Evolutionary conservation across 306 rosid genomes (phyloP).

Genomic region (Medicago lupulina): DNA sequence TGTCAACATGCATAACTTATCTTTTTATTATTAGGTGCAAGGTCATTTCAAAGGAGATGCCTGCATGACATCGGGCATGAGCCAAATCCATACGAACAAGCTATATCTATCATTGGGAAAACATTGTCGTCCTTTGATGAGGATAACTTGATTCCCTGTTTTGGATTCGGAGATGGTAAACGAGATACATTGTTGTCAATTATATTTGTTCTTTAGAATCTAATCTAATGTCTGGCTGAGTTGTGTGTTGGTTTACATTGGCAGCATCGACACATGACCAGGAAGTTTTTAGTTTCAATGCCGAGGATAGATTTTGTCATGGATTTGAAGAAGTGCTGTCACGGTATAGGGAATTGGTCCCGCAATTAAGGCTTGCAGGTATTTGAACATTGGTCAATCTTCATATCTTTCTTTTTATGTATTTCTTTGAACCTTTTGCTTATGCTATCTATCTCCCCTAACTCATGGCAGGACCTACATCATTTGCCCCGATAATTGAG

Average conservation of each 20-base stretch:
- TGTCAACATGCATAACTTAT: slow-evolving; percentile 39
- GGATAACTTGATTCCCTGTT: slow-evolving; percentile 93
- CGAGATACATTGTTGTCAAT: neutral
- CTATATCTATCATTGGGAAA: slow-evolving; percentile 90
- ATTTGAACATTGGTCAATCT: slow-evolving; percentile 33
- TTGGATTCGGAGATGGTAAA: slow-evolving; percentile 97
- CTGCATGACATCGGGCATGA: slow-evolving; percentile 86
- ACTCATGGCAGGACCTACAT: slow-evolving; percentile 80
- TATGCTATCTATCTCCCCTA: slow-evolving; percentile 34
- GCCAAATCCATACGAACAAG: slow-evolving; percentile 95
- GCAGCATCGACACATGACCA: slow-evolving; percentile 95
- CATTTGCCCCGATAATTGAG: slow-evolving; percentile 91
- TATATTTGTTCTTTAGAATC: slow-evolving; percentile 17
- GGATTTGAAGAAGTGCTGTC: slow-evolving; percentile 95
- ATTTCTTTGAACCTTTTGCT: slow-evolving; percentile 20
- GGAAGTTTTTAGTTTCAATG: slow-evolving; percentile 90
- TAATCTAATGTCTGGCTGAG: slow-evolving; percentile 4
- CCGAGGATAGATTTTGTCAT: slow-evolving; percentile 78
- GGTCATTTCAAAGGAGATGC: slow-evolving; percentile 86
- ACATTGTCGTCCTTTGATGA: slow-evolving; percentile 87
- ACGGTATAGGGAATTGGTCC: slow-evolving; percentile 80
- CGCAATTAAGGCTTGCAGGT: slow-evolving; percentile 91
- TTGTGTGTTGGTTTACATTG: slow-evolving; percentile 44
- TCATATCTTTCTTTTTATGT: neutral
- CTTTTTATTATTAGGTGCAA: slow-evolving; percentile 60